These are phyloP conservation scores for Aspergillus bridgeri DNA, from an alignment of 495 filamentous ascomycete genomes.

Conservation along the genomic window DNA sequence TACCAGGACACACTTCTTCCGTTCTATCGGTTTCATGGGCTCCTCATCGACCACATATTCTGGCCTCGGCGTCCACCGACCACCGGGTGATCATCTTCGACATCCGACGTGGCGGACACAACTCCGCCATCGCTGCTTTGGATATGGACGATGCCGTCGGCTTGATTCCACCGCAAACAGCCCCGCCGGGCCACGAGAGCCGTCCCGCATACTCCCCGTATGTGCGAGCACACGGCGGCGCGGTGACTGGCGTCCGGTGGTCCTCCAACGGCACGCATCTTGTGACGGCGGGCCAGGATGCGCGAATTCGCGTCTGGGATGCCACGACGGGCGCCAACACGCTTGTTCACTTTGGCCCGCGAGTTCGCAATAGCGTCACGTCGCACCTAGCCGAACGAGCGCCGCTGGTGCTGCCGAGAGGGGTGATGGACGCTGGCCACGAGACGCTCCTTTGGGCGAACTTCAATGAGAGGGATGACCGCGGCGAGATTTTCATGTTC, in stretches of 20 bases:
- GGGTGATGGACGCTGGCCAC: constrained; percentile 45
- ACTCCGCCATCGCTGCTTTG: constrained; percentile 63
- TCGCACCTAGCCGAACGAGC: constrained; percentile 57
- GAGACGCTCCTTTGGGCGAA: constrained; percentile 75
- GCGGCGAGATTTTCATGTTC: constrained; percentile 64
- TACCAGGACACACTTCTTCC: constrained; percentile 69
- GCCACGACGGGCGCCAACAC: constrained; percentile 75
- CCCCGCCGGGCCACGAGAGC: constrained; percentile 26
- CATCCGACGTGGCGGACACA: constrained; percentile 62
- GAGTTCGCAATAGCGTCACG: constrained; percentile 59
- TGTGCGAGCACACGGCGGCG: constrained; percentile 65
- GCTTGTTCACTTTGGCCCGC: constrained; percentile 75
- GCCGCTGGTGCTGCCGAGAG: constrained; percentile 58
- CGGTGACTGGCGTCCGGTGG: constrained; percentile 82
- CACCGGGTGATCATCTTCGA: constrained; percentile 83
- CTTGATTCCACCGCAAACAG: constrained; percentile 28
- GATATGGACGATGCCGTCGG: constrained; percentile 81
- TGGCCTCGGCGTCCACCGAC: constrained; percentile 75
- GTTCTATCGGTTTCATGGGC: constrained; percentile 77
- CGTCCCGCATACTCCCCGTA: constrained; percentile 46
- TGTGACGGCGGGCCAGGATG: constrained; percentile 76
- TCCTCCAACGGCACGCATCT: constrained; percentile 71
- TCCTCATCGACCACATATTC: constrained; percentile 69
- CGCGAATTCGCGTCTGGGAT: constrained; percentile 82
- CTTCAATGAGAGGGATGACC: constrained; percentile 56